phyloP scores from a whole-genome alignment of 768 basidiomycete species.

The Pholiota conissans region DNA sequence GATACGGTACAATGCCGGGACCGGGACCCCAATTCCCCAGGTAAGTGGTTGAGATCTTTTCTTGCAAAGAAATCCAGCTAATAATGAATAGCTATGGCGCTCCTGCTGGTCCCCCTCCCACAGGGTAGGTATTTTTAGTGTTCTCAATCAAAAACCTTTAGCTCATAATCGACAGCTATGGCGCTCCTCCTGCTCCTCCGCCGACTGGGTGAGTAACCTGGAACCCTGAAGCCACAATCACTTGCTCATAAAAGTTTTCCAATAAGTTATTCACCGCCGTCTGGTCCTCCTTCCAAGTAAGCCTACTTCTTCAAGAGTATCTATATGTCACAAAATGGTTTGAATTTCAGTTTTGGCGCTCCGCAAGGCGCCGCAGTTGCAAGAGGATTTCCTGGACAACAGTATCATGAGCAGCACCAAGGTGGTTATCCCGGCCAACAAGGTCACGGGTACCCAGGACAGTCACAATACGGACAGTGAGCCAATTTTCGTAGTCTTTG shows the following conservation, averaged over 20 bases:
- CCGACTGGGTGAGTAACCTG: neutral
- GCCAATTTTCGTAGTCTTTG: slow-evolving; percentile 10
- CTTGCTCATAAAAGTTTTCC: neutral
- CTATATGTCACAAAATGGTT: neutral
- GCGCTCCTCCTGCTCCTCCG: slow-evolving; percentile 32
- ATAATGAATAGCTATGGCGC: slow-evolving; percentile 25
- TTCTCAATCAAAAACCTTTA: no score
- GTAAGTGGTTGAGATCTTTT: neutral
- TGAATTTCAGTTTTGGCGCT: slow-evolving; percentile 17
- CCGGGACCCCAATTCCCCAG: neutral
- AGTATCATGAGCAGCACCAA: slow-evolving; percentile 35
- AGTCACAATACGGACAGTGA: slow-evolving; percentile 15
- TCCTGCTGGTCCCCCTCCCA: slow-evolving; percentile 30
- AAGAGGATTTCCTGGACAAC: slow-evolving; percentile 43
- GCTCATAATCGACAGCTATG: slow-evolving; percentile 24
- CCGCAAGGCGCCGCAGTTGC: slow-evolving; percentile 27
- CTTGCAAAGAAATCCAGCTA: no score
- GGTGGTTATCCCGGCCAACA: slow-evolving; percentile 23
- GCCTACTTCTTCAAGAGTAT: neutral
- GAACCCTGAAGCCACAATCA: neutral
- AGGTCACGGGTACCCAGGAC: neutral
- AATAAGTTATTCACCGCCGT: neutral
- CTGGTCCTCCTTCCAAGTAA: slow-evolving; percentile 2
- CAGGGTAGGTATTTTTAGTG: no score
- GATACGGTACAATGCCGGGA: neutral